Conservation (phyloP, 2,329 filamentous ascomycete species). For the Apiospora arundinis region DNA sequence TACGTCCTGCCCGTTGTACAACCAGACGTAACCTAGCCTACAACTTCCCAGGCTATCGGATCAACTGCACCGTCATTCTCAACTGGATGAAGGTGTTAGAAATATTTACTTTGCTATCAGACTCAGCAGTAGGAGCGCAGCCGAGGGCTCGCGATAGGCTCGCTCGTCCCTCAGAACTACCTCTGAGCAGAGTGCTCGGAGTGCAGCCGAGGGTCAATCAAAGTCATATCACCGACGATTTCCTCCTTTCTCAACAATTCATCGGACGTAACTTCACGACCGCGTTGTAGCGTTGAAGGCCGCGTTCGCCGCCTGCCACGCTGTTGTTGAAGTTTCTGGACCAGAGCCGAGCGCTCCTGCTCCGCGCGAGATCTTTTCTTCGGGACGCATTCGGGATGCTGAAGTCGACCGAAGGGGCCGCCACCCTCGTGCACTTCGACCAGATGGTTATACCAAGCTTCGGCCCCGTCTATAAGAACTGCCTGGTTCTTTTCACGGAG, state of each 20-base stretch:
- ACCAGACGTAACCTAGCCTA: not conserved
- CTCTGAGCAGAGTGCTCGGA: slow-evolving; percentile 1
- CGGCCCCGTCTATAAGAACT: not conserved
- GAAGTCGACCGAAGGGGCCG: not conserved
- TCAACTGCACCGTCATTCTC: not conserved
- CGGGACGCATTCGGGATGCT: not conserved
- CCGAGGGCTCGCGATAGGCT: slow-evolving; percentile 1
- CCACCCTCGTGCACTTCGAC: not conserved
- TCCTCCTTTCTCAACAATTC: not conserved
- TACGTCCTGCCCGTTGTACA: not conserved
- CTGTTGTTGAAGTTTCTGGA: not conserved
- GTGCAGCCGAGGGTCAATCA: not conserved
- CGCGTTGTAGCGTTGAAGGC: not conserved
- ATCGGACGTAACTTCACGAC: not conserved
- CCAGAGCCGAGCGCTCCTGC: not conserved
- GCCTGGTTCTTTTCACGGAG: slow-evolving; percentile 1
- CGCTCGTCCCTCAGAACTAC: slow-evolving; percentile 9
- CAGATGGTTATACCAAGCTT: not conserved
- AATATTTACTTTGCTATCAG: not conserved
- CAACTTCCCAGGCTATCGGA: not conserved
- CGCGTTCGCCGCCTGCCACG: not conserved
- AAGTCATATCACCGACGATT: not conserved
- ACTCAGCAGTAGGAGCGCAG: not conserved
- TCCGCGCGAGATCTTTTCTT: slow-evolving; percentile 7
- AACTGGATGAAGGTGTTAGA: not conserved